Evolutionary conservation across 805 yeast species (phyloP).

Genomic region (Wickerhamomyces chaumierensis): DNA sequence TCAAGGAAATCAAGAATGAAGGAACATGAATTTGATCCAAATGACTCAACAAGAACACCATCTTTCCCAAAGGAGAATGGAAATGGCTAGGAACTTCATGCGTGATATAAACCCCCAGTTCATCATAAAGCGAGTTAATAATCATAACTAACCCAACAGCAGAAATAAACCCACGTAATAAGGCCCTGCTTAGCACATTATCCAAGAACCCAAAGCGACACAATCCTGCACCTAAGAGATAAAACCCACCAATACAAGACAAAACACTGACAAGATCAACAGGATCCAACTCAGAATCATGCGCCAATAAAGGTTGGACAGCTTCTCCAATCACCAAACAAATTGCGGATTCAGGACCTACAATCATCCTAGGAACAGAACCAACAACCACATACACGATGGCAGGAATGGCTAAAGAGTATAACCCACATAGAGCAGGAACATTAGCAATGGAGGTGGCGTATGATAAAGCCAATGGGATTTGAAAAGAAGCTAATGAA

Average conservation of each 20-base stretch:
- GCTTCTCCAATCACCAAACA: constrained; percentile 76
- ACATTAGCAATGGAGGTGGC: constrained; percentile 79
- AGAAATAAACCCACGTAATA: constrained; percentile 72
- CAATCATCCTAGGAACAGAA: constrained; percentile 79
- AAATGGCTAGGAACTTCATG: constrained; percentile 37
- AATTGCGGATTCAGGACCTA: constrained; percentile 87
- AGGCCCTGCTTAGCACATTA: constrained; percentile 63
- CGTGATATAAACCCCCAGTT: constrained; percentile 52
- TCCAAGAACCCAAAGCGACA: constrained; percentile 82
- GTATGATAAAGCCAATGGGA: constrained; percentile 65
- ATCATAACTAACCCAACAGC: constrained; percentile 83
- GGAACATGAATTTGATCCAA: constrained; percentile 37
- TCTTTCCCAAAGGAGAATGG: constrained; percentile 64
- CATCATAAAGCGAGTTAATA: constrained; percentile 60
- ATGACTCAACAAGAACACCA: constrained; percentile 43
- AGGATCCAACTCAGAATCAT: constrained; percentile 29
- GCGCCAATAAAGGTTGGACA: constrained; percentile 43
- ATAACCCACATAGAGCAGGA: constrained; percentile 70
- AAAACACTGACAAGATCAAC: constrained; percentile 56
- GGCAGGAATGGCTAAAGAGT: constrained; percentile 70
- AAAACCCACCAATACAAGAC: constrained; percentile 65
- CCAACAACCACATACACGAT: constrained; percentile 70
- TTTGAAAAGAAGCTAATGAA: constrained; percentile 81
- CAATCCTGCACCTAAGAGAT: constrained; percentile 62
- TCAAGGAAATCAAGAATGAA: constrained; percentile 50